Conservation (phyloP, 352 stramenopile species). For the Globisporangium paroecandrum region DNA sequence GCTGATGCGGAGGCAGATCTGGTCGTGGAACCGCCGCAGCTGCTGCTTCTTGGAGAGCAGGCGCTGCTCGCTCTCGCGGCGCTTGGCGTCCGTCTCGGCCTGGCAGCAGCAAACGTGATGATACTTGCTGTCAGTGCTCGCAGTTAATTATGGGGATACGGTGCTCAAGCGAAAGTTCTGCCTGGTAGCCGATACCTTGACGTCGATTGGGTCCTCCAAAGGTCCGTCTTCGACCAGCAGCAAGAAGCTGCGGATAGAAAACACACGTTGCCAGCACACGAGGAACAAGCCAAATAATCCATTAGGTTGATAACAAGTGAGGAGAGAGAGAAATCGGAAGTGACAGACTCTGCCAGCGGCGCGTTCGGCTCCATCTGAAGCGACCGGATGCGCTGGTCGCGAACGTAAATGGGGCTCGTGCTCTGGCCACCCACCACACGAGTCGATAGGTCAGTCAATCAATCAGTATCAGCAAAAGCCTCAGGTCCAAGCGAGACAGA, state of each 20-base stretch:
- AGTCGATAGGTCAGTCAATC: too few species aligned
- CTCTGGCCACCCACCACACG: not conserved
- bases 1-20: slow-evolving; percentile 56
- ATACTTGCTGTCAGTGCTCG: not conserved
- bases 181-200: slow-evolving; percentile 4
- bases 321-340: not conserved
- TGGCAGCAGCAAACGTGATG: slow-evolving; percentile 8
- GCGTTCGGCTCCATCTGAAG: not conserved
- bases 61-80: slow-evolving; percentile 29
- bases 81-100: slow-evolving; percentile 35
- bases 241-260: not conserved
- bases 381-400: not conserved
- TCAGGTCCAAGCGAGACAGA: not conserved
- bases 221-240: slow-evolving; percentile 5
- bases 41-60: slow-evolving; percentile 34
- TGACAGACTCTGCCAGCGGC: not conserved
- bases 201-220: slow-evolving; percentile 1
- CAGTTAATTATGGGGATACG: not conserved
- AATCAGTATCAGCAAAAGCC: not conserved
- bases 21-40: slow-evolving; percentile 54
- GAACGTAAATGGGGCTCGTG: slow-evolving; percentile 5
- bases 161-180: not conserved
- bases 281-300: not conserved
- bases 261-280: not conserved
- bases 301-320: not conserved